Base-by-base conservation (phyloP, 257 asterid genomes). In the Petunia axillaris region DNA sequence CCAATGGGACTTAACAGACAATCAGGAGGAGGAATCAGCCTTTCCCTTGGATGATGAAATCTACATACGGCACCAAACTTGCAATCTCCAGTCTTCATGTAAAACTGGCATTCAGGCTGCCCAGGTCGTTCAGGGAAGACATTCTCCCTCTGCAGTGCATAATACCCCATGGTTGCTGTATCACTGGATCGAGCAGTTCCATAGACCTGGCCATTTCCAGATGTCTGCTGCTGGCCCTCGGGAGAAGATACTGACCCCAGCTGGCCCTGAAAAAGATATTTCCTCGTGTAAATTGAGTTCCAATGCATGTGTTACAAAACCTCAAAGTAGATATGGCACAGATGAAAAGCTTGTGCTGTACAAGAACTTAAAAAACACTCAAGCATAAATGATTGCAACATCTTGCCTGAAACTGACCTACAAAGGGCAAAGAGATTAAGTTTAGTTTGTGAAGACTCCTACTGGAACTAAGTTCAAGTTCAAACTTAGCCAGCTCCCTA, bases 51-150 rank as follows among this genome's bases (percentile, higher is more conserved):
- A 83, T 95, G 99, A 85, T 95, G 97, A 87, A 92, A 95, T 89
- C 91, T 95, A 86, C 99, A 95, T 25, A 89, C 97, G 67, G 96
- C 91, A 77, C 98, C 99, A 79, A 92, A 95, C 84, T 95, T 95
- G 88, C 99, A 95, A 81, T 93, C 99, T 75, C 99, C 99, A 14
- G 99, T 95, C 88, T 92, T 95, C 93, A 95, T 83, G 90, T 95
- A 95, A 86, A 93, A 93, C 85, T 90, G 97, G 88, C 99, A 95
- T 85, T 95, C 99, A 1, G 97, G 97, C 85, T 92, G 95, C 64
- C 96, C 98, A 16, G 94, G 98, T 86, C 99, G 93, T 88, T 93
- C 98, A 39, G 99, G 99, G 87, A 93, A 95, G 73, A 90, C 90
- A 76, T 86, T 88, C 78, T 93, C 98, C 84, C 92, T 83, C 86